A percentile compares a stretch with the other conserved stretches of the same genome.
Conservation (phyloP, 768 basidiomycete species). For the Crassisporium funariophilum region DNA sequence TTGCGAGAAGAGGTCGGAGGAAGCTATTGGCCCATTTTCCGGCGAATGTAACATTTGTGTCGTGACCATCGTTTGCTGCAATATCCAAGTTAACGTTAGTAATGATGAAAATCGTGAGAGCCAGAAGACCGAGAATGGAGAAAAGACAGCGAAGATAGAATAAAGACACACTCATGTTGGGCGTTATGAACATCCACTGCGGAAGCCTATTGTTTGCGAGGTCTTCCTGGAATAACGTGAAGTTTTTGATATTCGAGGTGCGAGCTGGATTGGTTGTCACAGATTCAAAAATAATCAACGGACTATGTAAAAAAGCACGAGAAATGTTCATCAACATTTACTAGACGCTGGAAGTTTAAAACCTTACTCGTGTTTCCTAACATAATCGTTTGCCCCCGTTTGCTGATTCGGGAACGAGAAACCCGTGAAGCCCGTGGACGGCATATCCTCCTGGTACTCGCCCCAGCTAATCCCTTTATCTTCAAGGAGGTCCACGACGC, state of each 20-base stretch:
- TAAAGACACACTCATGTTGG: constrained; percentile 44
- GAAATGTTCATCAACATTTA: background rate
- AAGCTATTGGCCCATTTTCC: constrained; percentile 50
- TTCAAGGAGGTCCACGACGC: constrained; percentile 62
- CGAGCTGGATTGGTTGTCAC: constrained; percentile 45
- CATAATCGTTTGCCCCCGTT: constrained; percentile 28
- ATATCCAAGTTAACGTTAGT: too few species aligned
- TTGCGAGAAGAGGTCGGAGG: constrained; percentile 51
- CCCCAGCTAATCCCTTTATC: constrained; percentile 59
- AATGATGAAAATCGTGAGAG: too few species aligned
- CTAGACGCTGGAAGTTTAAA: background rate
- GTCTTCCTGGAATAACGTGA: constrained; percentile 63
- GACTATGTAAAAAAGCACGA: constrained; percentile 22
- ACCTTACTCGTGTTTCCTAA: constrained; percentile 34
- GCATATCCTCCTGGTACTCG: constrained; percentile 63
- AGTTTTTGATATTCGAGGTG: constrained; percentile 51
- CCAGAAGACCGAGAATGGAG: background rate
- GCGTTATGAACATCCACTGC: constrained; percentile 66
- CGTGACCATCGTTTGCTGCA: constrained; percentile 57
- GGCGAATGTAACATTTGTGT: constrained; percentile 54
- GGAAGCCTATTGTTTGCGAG: constrained; percentile 50
- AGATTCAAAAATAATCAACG: constrained; percentile 52
- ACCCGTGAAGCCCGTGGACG: constrained; percentile 46
- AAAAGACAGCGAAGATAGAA: background rate
- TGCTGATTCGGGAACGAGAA: constrained; percentile 33